Evolutionary conservation across 2,329 filamentous ascomycete genomes (phyloP).

Genomic region (Fusarium caatingaense): DNA sequence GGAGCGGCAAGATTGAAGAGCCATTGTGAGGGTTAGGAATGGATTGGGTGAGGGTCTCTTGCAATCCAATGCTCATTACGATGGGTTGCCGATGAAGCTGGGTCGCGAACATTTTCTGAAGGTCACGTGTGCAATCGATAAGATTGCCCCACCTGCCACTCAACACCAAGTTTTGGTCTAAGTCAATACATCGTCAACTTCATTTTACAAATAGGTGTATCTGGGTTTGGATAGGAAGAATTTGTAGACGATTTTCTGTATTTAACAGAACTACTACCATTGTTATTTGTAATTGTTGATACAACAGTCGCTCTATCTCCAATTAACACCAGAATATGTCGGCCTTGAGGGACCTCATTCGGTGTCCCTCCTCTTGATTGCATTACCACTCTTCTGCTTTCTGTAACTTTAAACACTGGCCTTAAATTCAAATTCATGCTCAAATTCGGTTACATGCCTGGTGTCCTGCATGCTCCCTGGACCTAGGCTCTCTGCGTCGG

Average conservation of each 20-base stretch:
- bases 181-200: slow-evolving; percentile 15
- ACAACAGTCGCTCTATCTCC: not conserved
- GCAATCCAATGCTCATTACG: slow-evolving; percentile 3
- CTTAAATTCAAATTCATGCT: fast-evolving
- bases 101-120: slow-evolving; percentile 50
- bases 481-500: not conserved
- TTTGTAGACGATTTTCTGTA: not conserved
- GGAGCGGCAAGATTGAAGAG: slow-evolving; percentile 50
- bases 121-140: slow-evolving; percentile 45
- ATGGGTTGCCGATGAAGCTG: slow-evolving; percentile 27
- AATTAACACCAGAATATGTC: not conserved
- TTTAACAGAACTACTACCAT: too few species aligned
- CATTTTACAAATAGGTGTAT: not conserved
- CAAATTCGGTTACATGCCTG: not conserved
- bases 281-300: too few species aligned
- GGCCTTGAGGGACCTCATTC: not conserved
- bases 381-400: not conserved
- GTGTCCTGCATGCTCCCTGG: not conserved
- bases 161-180: slow-evolving; percentile 22
- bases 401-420: fast-evolving
- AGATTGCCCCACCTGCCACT: slow-evolving; percentile 37
- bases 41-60: slow-evolving; percentile 6
- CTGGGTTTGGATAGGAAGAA: not conserved
- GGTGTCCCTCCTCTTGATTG: not conserved
- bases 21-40: slow-evolving; percentile 44